Evolutionary conservation across 2,329 filamentous ascomycete species (phyloP), one percentile per base, ranked within the genome.

Genomic region (Paraconiothyrium brasiliense): DNA sequence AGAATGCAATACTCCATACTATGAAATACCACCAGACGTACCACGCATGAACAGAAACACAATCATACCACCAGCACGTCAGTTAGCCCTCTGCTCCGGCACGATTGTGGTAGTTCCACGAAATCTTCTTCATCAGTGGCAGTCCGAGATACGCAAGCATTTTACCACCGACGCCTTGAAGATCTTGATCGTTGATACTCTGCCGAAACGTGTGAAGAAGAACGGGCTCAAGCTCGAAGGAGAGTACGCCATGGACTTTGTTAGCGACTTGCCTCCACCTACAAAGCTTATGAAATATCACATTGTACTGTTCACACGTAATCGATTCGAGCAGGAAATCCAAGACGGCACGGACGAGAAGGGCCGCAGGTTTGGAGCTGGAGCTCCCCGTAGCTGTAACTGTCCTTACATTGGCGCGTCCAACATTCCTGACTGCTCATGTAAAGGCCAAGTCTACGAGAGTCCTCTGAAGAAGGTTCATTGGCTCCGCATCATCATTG

Each of bases 401-500:
- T 77, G 81, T 60, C 72, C 80, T 0, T 84, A 82, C 59, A 82
- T 83, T 55, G 80, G 83, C 24, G 74, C 78, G 4, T 80, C 80
- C 0, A 72, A 82, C 32, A 75, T 73, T 8, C 73, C 77, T 5
- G 77, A 83, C 60, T 86, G 83, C 65, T 78, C 76, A n/a, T 84
- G 81, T 59, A 71, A 82, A 4, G 73, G 70, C 8, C 67, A 73
- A 1, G 41, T 80, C 60, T 85, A 88, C 35, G 75, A 84, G 10
- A 91, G 88, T 1, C 86, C 90, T 0, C 78, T 97, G 20, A 87
- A 88, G 43, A 79, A 86, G 8, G 78, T 97, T 3, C 93, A 92
- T 68, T 97, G 94, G 85, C 90, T 97, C 70, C 86, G 94, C 1
- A 89, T 96, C 50, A 94, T 98, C 49, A 90, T 97, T 20, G 94